Base-by-base conservation (phyloP, 345 rosid genomes). In the Camelina hispida region DNA sequence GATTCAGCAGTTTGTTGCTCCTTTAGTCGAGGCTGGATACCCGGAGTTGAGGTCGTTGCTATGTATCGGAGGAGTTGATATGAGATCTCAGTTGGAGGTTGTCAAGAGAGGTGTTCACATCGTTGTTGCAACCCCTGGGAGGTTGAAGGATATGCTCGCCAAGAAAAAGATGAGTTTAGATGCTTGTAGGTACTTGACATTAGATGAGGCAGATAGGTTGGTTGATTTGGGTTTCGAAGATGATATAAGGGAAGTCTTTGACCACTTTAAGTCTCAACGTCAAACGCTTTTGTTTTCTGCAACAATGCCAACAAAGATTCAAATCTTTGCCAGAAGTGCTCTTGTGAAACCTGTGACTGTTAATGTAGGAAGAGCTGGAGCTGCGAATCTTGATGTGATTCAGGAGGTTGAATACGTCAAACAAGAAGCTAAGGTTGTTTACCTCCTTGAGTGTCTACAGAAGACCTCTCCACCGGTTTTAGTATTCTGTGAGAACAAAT, bases 401-500 rank as follows among this genome's bases (percentile, higher is more conserved):
- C 98, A 93, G 75, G 98, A 93, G 81, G 96, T 91, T 10, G 94
- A 93, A 82, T 89, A 93, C 47, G 98, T 91, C 66, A 93, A 93
- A 75, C 98, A 89, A 78, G 97, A 93, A 79, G 98, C 94, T 2
- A 93, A 91, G 83, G 89, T 93, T 13, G 97, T 91, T 6, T 93
- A 93, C 78, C 98, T 93, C 63, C 93, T 91, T 4, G 93, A 91
- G 72, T 93, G 97, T 81, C 85, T 91, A 10, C 96, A 91, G 85
- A 93, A 89, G 79, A 91, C 97, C 18, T 93, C 97, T 18, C 97
- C 98, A 25, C 98, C 97, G 4, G 98, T 91, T 69, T 71, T 93
- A 3, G 83, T 93, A 32, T 91, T 93, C 84, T 93, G 98, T 69
- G 98, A 93, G 85, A 93, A 93, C 80, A 93, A 93, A 81, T 90